phyloP scores from a whole-genome alignment of 2,329 filamentous ascomycete genomes.

The Fusarium nanum region DNA sequence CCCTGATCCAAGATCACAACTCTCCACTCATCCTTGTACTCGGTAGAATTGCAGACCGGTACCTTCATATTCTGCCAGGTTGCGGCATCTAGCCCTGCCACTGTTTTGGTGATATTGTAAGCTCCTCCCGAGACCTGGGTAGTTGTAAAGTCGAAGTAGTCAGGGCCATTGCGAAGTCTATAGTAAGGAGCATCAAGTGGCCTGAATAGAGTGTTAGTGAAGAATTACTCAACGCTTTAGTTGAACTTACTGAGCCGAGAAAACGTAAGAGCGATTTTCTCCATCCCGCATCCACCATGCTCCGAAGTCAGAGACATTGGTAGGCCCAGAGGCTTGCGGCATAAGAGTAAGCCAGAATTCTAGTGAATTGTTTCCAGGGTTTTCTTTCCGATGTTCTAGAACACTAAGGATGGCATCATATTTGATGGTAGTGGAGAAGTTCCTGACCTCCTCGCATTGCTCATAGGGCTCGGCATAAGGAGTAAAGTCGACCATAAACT shows the following conservation, averaged over 20 bases:
- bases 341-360: not conserved
- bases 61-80: not conserved
- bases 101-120: not conserved
- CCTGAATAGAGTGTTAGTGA: not conserved
- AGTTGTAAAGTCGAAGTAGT: constrained; percentile 1
- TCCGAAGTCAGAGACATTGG: not conserved
- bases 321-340: not conserved
- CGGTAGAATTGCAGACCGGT: not conserved
- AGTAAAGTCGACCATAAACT: not conserved
- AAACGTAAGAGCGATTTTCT: not conserved
- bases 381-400: not conserved
- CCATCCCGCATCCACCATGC: not conserved
- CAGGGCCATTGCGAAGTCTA: fast-evolving
- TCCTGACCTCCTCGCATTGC: not conserved
- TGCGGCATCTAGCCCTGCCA: not conserved
- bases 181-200: not conserved
- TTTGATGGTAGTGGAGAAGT: not conserved
- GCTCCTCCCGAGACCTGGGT: not conserved
- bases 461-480: too few relatives aligned
- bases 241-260: not conserved
- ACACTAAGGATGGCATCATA: not conserved
- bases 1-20: not conserved
- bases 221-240: fast-evolving
- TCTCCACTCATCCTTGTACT: not conserved
- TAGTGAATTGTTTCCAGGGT: not conserved